Evolutionary conservation across 2,329 filamentous ascomycete species (phyloP), one percentile per base, ranked within the genome.

Genomic region (Fusarium humuli): DNA sequence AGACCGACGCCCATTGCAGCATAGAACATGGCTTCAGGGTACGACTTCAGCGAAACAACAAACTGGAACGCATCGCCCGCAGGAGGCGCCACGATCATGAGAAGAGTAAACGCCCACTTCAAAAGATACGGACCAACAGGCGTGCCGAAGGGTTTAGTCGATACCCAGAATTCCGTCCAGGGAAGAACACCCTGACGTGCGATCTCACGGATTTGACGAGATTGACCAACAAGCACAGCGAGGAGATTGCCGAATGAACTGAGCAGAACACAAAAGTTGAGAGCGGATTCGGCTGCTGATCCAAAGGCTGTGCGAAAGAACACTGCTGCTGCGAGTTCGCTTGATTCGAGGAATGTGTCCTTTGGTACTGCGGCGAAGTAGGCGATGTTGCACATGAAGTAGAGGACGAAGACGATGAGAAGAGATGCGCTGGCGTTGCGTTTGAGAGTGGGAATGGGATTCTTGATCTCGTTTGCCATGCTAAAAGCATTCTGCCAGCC

Each of bases 291-390:
- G 2, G 79, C 83, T 2, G 79, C 79, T 3, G 77, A 76, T 0
- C 87, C 87, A 55, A 90, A 90, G 1, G 89, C 85, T 2, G 84
- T 84, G 8, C 82, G 78, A 74, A 91, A 91, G 77, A 90, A 89
- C 9, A 89, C 76, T 20, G 83, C 82, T 0, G 88, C 88, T 0
- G 87, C 85, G 9, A 87, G 84, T 67, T 87, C 82, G 9, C 82
- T 83, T 3, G 87, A 87, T 0, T 79, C 76, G 0, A 82, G 71
- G n/a, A 90, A 84, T n/a, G 85, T 82, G 8, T 83, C 79, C 61
- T 87, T 87, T 2, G 84, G 81, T 0, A 88, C 84, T 1, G 85
- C 86, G 1, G 87, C 81, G 66, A 90, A 89, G 76, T 89, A 90
- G 0, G 88, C 88, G 27, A 91, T 79, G 58, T 90, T 90, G 65